Base-by-base conservation (phyloP, 1,284 basidiomycete genomes). In the Leccinum subrobustum region DNA sequence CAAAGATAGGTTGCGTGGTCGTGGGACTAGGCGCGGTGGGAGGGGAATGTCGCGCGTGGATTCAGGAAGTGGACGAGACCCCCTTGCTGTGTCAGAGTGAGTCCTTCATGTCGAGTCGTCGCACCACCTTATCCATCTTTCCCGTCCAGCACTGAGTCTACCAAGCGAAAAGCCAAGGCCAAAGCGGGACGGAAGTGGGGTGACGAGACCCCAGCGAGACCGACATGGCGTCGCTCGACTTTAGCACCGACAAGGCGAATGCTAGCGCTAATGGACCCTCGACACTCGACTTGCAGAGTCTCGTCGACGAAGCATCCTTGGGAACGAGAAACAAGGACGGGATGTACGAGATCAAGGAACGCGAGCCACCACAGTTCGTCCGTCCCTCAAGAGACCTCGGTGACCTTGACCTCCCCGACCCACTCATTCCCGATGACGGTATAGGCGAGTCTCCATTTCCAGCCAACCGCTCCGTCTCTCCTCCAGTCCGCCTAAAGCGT, bases 141-240 rank as follows among this genome's bases (percentile, higher is more conserved):
- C 6, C n/a, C 25, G 7, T 63, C n/a, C 27, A 88, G 90, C 71
- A 84, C 86, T 62, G 89, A 91, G 70, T 79, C 79, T 54, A 67
- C 73, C 23, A 88, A 86, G 67, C 85, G 79, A 66, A 87, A 88
- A 73, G 75, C 75, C 44, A 88, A 83, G 65, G 73, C 85, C 5
- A 98, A 98, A 76, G 74, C 82, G 20, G 92, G 92, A 76, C 88
- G 96, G 50, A 97, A 94, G 76, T 99, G 96, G 96, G 94, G 89
- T 18, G 87, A 95, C 63, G 83, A 88, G 64, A 84, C 84, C 1
- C 87, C 89, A 88, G 85, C 2, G 90, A 93, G 64, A 81, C 83
- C 20, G 95, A 97, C 65, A 96, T 97, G 88, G 91, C 89, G 0
- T 87, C 89, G 39, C 82, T 98, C 52, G 95, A 99, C 74, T 98